A percentile compares a stretch with the other conserved stretches of the same genome.
phyloP scores from a whole-genome alignment of 2,329 filamentous ascomycete genomes.

The Fusarium siculi region DNA sequence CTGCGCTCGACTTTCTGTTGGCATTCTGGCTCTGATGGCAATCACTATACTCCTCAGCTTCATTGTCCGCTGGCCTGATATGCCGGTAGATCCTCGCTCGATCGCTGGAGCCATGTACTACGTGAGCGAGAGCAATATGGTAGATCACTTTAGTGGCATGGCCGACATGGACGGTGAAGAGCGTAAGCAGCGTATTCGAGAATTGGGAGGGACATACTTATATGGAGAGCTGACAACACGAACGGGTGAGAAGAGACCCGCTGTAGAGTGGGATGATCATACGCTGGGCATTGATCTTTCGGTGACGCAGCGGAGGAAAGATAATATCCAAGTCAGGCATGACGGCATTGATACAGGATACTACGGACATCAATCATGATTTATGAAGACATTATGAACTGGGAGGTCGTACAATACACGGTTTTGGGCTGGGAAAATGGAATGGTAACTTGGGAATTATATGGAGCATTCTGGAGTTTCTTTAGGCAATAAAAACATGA shows the following conservation, averaged over 20 bases:
- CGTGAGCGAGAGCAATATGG: constrained; percentile 45
- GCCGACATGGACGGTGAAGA: constrained; percentile 33
- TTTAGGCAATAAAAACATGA: not conserved
- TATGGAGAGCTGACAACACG: constrained; percentile 39
- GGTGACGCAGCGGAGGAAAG: constrained; percentile 8
- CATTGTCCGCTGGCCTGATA: constrained; percentile 54
- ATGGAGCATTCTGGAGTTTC: not conserved
- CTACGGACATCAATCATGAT: constrained; percentile 25
- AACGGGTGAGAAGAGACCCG: constrained; percentile 33
- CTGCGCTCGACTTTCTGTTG: constrained; percentile 54
- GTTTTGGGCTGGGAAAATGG: not conserved
- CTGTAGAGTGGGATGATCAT: constrained; percentile 43
- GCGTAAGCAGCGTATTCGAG: constrained; percentile 34
- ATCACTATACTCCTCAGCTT: constrained; percentile 53
- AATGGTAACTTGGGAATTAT: not conserved
- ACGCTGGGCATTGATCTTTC: constrained; percentile 16
- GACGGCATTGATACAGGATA: constrained; percentile 38
- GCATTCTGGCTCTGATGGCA: constrained; percentile 57
- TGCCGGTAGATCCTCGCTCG: constrained; percentile 60
- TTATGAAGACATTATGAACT: not conserved
- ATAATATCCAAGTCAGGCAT: constrained; percentile 9
- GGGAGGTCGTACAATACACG: not conserved
- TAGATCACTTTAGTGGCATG: constrained; percentile 40
- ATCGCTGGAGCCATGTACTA: constrained; percentile 60
- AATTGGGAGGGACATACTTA: constrained; percentile 40